Base-by-base conservation (phyloP, 768 basidiomycete species). In the Hericium erinaceus region DNA sequence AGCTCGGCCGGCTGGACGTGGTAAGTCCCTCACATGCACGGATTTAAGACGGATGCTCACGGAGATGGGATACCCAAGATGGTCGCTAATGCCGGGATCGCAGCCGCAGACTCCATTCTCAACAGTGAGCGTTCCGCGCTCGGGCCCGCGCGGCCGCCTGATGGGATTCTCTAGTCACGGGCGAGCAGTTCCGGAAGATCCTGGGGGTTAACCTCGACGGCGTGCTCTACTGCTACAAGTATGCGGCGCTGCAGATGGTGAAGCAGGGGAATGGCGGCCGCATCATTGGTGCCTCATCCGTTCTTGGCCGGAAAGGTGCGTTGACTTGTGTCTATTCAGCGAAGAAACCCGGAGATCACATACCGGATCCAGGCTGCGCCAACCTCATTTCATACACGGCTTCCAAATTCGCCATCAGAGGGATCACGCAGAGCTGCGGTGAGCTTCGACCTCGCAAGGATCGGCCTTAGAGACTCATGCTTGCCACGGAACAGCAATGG, bases 381-480 rank as follows among this genome's bases (percentile, higher is more conserved):
- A 33, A 55, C 28, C 16, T 63, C 4, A 13, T 56, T 44, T 63
- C 68, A 2, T 73, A 73, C 51, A 54, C 55, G 18, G 66, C 69
- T 2, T 65, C 66, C 11, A 73, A 73, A 54, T 72, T 70, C 39
- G 70, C 60, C 12, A 59, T 71, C 44, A 58, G 70, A 2, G 70
- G 61, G 3, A 39, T 72, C 28, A 71, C 69, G 5, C 70, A 54
- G 48, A 38, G 2, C 48, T 44, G 37, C 51, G 6, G 55, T 38
- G 44, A 7, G 44, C 16, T 46, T 46, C 10, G 16, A 46, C 18
- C 3, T 55, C 28, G 13, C 55, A 55, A 52, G 55, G 33, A 2
- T 20, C n/a, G 44, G 41, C 22, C 8, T 16, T 9, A 13, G 40
- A 16, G 28, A 7, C 16, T 46, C n/a, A 15, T 18, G 6, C 26